Evolutionary conservation across 2,329 filamentous ascomycete genomes (phyloP).

Genomic region (Thermothelomyces thermophilus): DNA sequence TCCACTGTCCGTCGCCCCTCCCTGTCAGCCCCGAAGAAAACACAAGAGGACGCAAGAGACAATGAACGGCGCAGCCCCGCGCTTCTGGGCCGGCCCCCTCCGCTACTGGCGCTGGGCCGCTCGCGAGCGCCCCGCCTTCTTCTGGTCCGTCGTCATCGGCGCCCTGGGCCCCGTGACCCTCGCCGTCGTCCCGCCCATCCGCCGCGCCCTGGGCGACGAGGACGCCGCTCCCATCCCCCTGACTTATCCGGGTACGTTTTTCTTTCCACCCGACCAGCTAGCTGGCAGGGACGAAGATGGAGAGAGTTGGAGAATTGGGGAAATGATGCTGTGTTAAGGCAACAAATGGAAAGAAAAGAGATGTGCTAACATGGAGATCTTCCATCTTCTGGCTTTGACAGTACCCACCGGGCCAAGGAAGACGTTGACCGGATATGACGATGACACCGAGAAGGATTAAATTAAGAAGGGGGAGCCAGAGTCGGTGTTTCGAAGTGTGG

Average conservation of each 20-base stretch:
- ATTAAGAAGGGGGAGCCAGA: not conserved
- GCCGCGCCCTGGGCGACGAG: conserved; percentile 66
- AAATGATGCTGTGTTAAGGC: not conserved
- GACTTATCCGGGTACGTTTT: conserved; percentile 81
- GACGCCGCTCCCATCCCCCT: conserved; percentile 67
- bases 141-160: conserved; percentile 77
- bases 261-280: no score
- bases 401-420: conserved; percentile 55
- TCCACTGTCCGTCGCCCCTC: no score
- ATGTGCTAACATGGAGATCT: not conserved
- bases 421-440: conserved; percentile 54
- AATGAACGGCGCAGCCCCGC: conserved; percentile 60
- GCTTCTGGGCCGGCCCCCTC: conserved; percentile 79
- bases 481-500: not conserved
- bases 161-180: conserved; percentile 64
- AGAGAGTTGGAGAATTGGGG: not conserved
- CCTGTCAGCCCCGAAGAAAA: no score
- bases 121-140: conserved; percentile 82
- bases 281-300: no score
- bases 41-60: no score
- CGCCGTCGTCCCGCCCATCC: conserved; percentile 65
- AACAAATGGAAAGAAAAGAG: not conserved
- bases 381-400: conserved; percentile 29
- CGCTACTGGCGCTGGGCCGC: conserved; percentile 84
- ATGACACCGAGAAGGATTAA: conserved; percentile 33